These are phyloP conservation scores for Penicillium lividum DNA, from an alignment of 495 filamentous ascomycete genomes.

Conservation along the genomic window DNA sequence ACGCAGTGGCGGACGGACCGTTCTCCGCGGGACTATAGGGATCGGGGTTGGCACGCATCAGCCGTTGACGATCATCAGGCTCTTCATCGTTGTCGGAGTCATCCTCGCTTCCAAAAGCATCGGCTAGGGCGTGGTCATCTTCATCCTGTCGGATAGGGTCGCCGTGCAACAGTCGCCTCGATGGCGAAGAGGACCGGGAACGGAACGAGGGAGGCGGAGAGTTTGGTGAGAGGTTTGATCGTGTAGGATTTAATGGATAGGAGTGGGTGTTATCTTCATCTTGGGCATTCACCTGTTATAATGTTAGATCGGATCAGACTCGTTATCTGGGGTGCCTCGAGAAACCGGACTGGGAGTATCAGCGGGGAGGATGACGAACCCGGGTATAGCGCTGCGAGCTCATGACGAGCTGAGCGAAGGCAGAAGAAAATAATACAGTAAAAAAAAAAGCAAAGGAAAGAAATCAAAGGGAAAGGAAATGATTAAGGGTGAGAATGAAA, in stretches of 20 bases:
- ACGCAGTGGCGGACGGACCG: constrained; percentile 24
- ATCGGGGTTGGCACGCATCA: constrained; percentile 72
- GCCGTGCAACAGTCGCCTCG: constrained; percentile 53
- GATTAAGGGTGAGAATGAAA: constrained; percentile 21
- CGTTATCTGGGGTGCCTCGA: constrained; percentile 13
- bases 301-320: constrained; percentile 19
- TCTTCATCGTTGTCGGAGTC: constrained; percentile 70
- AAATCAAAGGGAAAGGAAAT: constrained; percentile 21
- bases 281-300: constrained; percentile 52
- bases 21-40: constrained; percentile 34
- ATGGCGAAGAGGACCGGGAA: constrained; percentile 74
- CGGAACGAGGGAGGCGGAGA: constrained; percentile 95
- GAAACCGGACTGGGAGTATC: constrained; percentile 21
- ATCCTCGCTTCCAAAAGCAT: constrained; percentile 80
- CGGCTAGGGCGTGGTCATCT: constrained; percentile 78
- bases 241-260: constrained; percentile 41
- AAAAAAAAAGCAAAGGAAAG: constrained; percentile 15
- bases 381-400: constrained; percentile 85
- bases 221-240: constrained; percentile 58
- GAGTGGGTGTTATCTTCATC: constrained; percentile 52
- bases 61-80: constrained; percentile 77
- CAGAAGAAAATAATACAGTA: constrained; percentile 21
- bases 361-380: constrained; percentile 55
- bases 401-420: constrained; percentile 56
- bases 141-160: constrained; percentile 59